Conservation (phyloP, 768 basidiomycete species). For the Mycena chlorophos region DNA sequence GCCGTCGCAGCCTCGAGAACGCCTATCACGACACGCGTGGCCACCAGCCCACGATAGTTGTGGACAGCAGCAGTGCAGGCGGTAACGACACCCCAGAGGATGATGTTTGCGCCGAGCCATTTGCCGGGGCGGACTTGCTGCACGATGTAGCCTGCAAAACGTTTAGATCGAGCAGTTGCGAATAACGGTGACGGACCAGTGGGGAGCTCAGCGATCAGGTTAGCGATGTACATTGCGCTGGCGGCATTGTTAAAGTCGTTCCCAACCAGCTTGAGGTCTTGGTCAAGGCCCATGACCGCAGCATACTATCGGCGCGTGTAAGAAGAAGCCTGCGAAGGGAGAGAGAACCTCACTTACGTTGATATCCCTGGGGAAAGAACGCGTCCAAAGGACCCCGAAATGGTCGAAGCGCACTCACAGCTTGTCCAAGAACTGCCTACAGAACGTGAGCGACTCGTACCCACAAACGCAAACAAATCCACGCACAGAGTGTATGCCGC, state of each 20-base stretch:
- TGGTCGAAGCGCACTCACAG: constrained; percentile 1
- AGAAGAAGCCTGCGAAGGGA: not conserved
- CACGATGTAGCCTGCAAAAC: constrained; percentile 17
- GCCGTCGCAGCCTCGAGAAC: constrained; percentile 21
- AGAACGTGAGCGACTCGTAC: no score
- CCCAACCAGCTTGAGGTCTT: constrained; percentile 15
- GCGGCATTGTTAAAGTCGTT: constrained; percentile 22
- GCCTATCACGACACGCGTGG: constrained; percentile 17
- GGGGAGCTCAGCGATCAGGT: constrained; percentile 17
- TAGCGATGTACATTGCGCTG: constrained; percentile 21
- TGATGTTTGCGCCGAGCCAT: constrained; percentile 20
- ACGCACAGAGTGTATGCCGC: constrained; percentile 14
- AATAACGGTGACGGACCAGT: constrained; percentile 9
- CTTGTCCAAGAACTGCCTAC: constrained; percentile 21
- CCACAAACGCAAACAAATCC: no score
- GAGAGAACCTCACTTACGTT: constrained; percentile 10
- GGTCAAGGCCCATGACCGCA: constrained; percentile 21
- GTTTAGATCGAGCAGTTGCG: not conserved
- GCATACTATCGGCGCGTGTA: constrained; percentile 9
- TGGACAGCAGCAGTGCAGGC: constrained; percentile 18
- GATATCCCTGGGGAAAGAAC: constrained; percentile 9
- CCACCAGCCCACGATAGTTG: constrained; percentile 17
- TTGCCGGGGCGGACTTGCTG: constrained; percentile 21
- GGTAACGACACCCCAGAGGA: constrained; percentile 20
- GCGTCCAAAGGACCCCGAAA: not conserved